Conservation (phyloP, 257 asterid genomes). For the Coffea eugenioides region DNA sequence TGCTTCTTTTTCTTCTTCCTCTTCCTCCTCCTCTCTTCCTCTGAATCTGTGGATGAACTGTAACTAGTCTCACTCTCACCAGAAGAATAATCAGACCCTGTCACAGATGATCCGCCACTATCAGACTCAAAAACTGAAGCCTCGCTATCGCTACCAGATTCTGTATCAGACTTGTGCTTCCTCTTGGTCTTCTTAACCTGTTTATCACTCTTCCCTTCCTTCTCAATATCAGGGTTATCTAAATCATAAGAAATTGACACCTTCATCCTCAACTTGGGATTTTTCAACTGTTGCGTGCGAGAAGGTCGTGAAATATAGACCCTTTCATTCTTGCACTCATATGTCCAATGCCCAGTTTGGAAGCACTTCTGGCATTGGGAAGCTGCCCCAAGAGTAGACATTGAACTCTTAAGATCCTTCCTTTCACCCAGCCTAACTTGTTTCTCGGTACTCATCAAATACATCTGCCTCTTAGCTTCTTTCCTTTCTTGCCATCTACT, state of each 20-base stretch:
- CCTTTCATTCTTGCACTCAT: conserved; percentile 90
- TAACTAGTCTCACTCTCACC: conserved; percentile 66
- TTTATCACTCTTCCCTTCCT: conserved; percentile 46
- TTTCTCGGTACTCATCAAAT: conserved; percentile 89
- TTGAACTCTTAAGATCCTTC: conserved; percentile 58
- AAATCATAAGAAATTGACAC: conserved; percentile 55
- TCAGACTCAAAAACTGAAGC: conserved; percentile 91
- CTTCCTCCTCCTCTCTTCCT: conserved; percentile 87
- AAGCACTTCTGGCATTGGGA: conserved; percentile 92
- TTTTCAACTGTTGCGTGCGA: conserved; percentile 82
- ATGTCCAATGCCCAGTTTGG: conserved; percentile 92
- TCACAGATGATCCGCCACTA: conserved; percentile 55
- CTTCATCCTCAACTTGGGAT: conserved; percentile 86
- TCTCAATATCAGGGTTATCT: conserved; percentile 54
- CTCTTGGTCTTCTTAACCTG: conserved; percentile 68
- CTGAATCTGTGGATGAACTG: conserved; percentile 77
- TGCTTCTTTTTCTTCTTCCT: conserved; percentile 66
- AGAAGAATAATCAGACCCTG: conserved; percentile 67
- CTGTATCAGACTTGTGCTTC: conserved; percentile 68
- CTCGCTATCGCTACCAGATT: conserved; percentile 72
- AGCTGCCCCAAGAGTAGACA: conserved; percentile 41
- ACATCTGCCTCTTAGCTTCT: conserved; percentile 99
- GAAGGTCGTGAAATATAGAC: conserved; percentile 89
- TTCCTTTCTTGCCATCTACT: conserved; percentile 99
- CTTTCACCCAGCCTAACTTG: conserved; percentile 90